Conservation (phyloP, 805 yeast species). For the Hanseniaspora vineae region DNA sequence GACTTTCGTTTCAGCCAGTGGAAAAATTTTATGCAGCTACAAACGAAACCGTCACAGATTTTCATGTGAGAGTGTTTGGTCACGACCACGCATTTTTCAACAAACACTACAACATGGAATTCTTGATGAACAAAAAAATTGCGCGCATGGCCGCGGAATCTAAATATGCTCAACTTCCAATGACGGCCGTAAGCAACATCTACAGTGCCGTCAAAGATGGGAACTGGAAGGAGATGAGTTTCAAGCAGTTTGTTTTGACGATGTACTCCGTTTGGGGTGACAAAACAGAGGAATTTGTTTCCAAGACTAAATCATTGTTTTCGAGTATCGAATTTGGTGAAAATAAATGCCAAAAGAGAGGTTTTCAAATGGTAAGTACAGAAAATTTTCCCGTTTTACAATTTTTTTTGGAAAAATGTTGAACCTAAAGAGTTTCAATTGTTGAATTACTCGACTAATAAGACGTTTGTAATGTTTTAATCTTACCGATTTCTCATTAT, state of each 20-base stretch:
- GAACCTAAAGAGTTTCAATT: not conserved
- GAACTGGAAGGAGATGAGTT: not conserved
- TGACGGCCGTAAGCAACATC: not conserved
- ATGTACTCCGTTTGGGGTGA: not conserved
- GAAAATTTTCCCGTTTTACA: not conserved
- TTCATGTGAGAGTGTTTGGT: not conserved
- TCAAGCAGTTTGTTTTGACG: not conserved
- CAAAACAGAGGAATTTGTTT: not conserved
- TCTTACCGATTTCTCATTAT: too few relatives aligned
- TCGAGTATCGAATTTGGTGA: not conserved
- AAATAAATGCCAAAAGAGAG: not conserved
- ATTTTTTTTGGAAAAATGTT: not conserved
- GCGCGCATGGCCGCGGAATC: not conserved
- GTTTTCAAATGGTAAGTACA: not conserved
- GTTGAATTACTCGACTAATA: not conserved
- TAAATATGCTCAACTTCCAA: not conserved
- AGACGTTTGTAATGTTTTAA: not conserved
- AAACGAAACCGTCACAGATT: not conserved
- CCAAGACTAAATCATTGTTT: not conserved
- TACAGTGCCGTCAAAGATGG: not conserved
- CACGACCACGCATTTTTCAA: not conserved
- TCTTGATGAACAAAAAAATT: not conserved
- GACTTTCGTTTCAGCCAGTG: not conserved
- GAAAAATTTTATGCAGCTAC: not conserved
- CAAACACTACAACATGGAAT: not conserved